Conservation (phyloP, 2,329 filamentous ascomycete species). For the Lasiodiplodia theobromae region DNA sequence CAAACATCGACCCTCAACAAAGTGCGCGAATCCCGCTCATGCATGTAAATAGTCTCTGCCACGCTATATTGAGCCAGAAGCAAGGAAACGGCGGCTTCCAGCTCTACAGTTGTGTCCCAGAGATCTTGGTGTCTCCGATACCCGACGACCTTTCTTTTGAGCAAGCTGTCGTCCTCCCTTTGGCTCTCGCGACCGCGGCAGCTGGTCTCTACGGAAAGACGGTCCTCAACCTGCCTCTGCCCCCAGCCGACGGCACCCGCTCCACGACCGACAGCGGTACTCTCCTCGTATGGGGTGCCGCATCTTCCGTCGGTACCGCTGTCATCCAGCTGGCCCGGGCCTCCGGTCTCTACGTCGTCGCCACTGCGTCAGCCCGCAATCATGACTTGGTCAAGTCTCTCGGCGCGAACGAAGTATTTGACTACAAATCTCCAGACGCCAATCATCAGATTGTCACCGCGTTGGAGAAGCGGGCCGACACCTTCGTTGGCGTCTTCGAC, state of each 20-base stretch:
- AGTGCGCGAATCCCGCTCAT: too few relatives aligned
- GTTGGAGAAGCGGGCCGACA: slow-evolving; percentile 37
- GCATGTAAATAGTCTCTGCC: neutral
- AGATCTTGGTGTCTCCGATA: slow-evolving; percentile 46
- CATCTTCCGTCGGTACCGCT: slow-evolving; percentile 43
- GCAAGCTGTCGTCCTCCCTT: slow-evolving; percentile 51
- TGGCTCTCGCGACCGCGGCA: slow-evolving; percentile 54
- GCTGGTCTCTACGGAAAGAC: slow-evolving; percentile 50
- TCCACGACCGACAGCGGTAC: slow-evolving; percentile 38
- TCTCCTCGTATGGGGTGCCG: slow-evolving; percentile 48
- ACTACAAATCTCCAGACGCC: slow-evolving; percentile 43
- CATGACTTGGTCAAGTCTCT: slow-evolving; percentile 39
- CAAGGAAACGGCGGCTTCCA: slow-evolving; percentile 42
- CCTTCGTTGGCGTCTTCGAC: slow-evolving; percentile 51
- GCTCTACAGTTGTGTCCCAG: slow-evolving; percentile 42
- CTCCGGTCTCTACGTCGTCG: slow-evolving; percentile 43
- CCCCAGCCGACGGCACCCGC: slow-evolving; percentile 36
- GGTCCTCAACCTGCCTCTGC: slow-evolving; percentile 49
- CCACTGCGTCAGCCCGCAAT: slow-evolving; percentile 43
- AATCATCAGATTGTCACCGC: slow-evolving; percentile 47
- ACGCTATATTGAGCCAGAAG: slow-evolving; percentile 37
- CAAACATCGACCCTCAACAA: neutral
- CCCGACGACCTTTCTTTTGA: slow-evolving; percentile 48
- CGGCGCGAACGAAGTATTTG: slow-evolving; percentile 41
- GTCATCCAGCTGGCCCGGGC: slow-evolving; percentile 46